Base-by-base conservation (phyloP, 257 asterid genomes). In the Capsicum pubescens region DNA sequence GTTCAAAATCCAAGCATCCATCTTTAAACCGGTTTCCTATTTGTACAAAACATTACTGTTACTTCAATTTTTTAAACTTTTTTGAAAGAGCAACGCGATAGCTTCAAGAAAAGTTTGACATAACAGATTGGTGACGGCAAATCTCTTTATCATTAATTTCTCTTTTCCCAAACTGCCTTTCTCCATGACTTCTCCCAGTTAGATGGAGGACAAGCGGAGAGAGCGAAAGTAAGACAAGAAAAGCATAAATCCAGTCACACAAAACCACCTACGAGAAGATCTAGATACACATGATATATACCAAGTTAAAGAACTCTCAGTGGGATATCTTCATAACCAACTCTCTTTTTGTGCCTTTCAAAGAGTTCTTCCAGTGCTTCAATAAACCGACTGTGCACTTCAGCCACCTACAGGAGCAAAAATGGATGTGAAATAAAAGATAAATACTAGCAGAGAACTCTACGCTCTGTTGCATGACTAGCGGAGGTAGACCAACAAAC, bases 341-440 rank as follows among this genome's bases (percentile, higher is more conserved):
- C 94, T 83, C 92, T 91, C 42, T 81, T 90, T 86, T 93, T 93
- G 84, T 95, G 94, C 88, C 92, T 91, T 72, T 92, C 92, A 35
- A 91, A 93, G 79, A 95, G 90, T 88, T 92, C 91, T 61, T 89
- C 46, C 4, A 95, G 90, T 36, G 93, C 95, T 84, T 88, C 91
- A 21, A 93, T 88, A 56, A 93, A 95, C 88, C 50, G 89, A 59
- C 86, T 88, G 81, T 94, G 99, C 60, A 94, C 93, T 87, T 92
- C 92, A 48, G 85, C 87, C 63, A 95, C 92, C 99, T 94, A 68
- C 59, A 67, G 2, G 44, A 32, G 2, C 35, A 42, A 50, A 12
- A 56, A 63, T 79, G 35, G 19, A 6, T 7, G 9, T n/a, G 58
- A 32, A 59, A 71, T 48, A 42, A 32, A 21, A 60, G 3, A 16